Base-by-base conservation (phyloP, 148 eudicot species). In the Fallopia convolvulus region DNA sequence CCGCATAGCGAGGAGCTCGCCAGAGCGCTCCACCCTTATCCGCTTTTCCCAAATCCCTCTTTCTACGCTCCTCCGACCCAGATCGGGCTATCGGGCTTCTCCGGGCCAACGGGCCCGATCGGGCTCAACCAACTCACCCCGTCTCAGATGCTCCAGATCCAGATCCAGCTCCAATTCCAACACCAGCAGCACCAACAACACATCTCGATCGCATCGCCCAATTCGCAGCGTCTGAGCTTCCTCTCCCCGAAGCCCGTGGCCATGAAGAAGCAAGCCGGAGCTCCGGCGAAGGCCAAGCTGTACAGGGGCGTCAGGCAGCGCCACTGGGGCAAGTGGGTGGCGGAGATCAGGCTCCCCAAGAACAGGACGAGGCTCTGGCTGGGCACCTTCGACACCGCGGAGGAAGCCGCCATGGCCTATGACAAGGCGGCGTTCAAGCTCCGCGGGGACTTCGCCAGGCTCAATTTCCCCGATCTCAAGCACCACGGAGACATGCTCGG, bases 241-340 rank as follows among this genome's bases (percentile, higher is more conserved):
- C 84, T 92, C 21, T 84, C 81, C 3, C 87, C 88, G 0, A 88
- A 85, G 50, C 84, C 88, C 1, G 77, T 80, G 48, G 79, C 77
- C 0, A 90, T 89, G 93, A 90, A 88, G 74, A 86, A 83, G 74
- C 87, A 83, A 10, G 7, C 32, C 49, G 15, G 55, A 32, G 84
- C 84, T 47, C 13, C 83, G 30, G 15, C 80, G 33, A 81, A 86
- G 76, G 77, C 86, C 4, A 92, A 92, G 79, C 89, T 92, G 14
- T 92, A 92, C 85, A 76, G 97, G 21, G 97, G 97, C 9, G 93
- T 90, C 41, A 83, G 97, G 56, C 97, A 92, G 83, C 74, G 97
- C 0, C 97, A 90, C 63, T 92, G 97, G 97, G 97, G 95, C 0
- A 92, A 89, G 78, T 92, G 97, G 97, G 97, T 92, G 0, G 97